Base-by-base conservation (phyloP, 164 flowering plant species). In the Tinospora cordifolia region DNA sequence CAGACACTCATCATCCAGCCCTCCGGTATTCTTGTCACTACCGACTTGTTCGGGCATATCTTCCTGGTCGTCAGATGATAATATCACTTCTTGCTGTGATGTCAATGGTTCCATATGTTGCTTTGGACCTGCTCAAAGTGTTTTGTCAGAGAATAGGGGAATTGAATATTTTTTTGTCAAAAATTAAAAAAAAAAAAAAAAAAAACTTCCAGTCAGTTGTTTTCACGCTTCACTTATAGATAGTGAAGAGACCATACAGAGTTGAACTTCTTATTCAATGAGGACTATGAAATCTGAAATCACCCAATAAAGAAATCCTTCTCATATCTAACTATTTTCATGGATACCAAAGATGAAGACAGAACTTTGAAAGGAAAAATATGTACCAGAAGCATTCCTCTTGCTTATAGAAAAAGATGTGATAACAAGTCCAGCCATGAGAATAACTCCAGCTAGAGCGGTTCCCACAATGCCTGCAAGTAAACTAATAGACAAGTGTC, bases 381-480 rank as follows among this genome's bases (percentile, higher is more conserved):
- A 79, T 93, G 77, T 81, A 93, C 98, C 84, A n/a, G 86, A 71
- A 69, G 75, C 72, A 66, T 26, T 82, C 60, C 79, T 80, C 78
- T 81, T 92, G 72, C 87, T 79, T 19, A 89, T 44, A 65, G 89
- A 85, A 63, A 86, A n/a, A 22, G 89, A 81, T 8, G 93, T 90
- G 72, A 87, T 81, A 54, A 86, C 75, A 71, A 92, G 80, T 30
- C 93, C 97, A 60, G 87, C 82, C 72, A 84, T 82, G 65, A 94
- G 82, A 71, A 92, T 19, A 71, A 86, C 78, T 57, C 91, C 94
- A 25, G 90, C 91, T 21, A 84, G 72, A 81, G 88, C 93, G 41
- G 88, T 87, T 68, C 87, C 86, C 63, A 86, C 76, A 71, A 86
- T 65, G 68, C 92, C 97, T 92, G 97, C 83, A 82, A 88, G 73